phyloP scores from a whole-genome alignment of 352 stramenopile genomes.

The Globisporangium takayamanum region DNA sequence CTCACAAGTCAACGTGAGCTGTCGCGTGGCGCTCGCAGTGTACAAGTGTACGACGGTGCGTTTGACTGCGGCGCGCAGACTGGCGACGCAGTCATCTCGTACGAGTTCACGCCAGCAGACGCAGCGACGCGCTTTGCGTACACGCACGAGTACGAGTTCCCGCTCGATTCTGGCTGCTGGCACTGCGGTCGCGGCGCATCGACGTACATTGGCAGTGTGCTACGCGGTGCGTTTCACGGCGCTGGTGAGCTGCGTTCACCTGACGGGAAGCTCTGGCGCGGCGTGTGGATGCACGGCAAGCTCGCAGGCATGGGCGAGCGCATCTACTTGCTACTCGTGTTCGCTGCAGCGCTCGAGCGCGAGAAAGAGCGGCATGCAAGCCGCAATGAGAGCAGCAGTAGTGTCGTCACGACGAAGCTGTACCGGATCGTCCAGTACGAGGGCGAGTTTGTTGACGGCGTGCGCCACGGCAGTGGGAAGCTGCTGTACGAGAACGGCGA shows the following conservation, averaged over 20 bases:
- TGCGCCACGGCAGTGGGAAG: slow-evolving; percentile 42
- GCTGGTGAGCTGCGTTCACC: slow-evolving; percentile 40
- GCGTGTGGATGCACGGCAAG: slow-evolving; percentile 40
- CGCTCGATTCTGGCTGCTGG: slow-evolving; percentile 44
- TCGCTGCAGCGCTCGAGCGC: slow-evolving; percentile 35
- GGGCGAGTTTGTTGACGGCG: slow-evolving; percentile 35
- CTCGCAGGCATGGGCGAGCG: slow-evolving; percentile 41
- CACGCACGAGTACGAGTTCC: slow-evolving; percentile 64
- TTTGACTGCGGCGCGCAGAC: slow-evolving; percentile 44
- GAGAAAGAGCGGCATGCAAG: slow-evolving; percentile 11
- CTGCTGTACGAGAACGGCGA: slow-evolving; percentile 57
- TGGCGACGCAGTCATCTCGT: slow-evolving; percentile 32
- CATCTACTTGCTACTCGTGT: slow-evolving; percentile 43
- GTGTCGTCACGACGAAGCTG: slow-evolving; percentile 11
- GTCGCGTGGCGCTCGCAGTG: neutral
- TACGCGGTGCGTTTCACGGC: slow-evolving; percentile 61
- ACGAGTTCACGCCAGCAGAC: slow-evolving; percentile 27
- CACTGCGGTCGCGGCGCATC: slow-evolving; percentile 45
- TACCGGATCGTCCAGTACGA: slow-evolving; percentile 56
- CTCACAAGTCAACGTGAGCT: slow-evolving; percentile 18
- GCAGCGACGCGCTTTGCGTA: slow-evolving; percentile 27
- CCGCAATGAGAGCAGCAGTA: neutral
- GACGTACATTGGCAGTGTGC: slow-evolving; percentile 46
- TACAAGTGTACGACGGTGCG: slow-evolving; percentile 39
- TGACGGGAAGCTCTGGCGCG: slow-evolving; percentile 50